Evolutionary conservation across 768 basidiomycete species (phyloP).

Genomic region (Amanita subjunquillea): DNA sequence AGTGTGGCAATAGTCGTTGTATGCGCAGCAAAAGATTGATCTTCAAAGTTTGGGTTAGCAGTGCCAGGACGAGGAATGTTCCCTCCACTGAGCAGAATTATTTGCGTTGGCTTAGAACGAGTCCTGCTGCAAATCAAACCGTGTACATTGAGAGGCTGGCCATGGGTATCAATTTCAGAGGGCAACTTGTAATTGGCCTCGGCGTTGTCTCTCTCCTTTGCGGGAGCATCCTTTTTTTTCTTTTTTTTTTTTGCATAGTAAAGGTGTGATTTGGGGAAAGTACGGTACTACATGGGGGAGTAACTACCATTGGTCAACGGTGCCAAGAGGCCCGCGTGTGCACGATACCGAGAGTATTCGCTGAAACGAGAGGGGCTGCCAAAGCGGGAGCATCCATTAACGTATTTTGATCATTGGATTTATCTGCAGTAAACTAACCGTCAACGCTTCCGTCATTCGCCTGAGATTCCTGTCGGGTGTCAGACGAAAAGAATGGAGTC

Average conservation of each 20-base stretch:
- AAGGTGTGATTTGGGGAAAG: no score
- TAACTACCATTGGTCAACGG: no score
- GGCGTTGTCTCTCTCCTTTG: neutral
- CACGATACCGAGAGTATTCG: no score
- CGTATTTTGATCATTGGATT: constrained; percentile 6
- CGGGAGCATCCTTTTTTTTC: neutral
- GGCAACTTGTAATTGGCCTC: neutral
- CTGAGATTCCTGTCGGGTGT: constrained; percentile 7
- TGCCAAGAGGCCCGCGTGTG: no score
- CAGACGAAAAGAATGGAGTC: constrained; percentile 11
- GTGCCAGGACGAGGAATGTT: constrained; percentile 16
- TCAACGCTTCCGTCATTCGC: neutral
- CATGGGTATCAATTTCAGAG: neutral
- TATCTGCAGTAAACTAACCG: constrained; percentile 6
- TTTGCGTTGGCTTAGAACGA: constrained; percentile 3
- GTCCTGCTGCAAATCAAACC: constrained; percentile 2
- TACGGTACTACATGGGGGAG: no score
- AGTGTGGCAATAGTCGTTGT: neutral
- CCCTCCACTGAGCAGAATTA: constrained; percentile 5
- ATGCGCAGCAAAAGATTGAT: constrained; percentile 12
- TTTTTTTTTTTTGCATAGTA: no score
- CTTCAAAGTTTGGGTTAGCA: constrained; percentile 20
- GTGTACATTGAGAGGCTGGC: constrained; percentile 2
- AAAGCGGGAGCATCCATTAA: neutral
- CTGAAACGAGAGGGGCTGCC: no score